A percentile compares a stretch with the other conserved stretches of the same genome.
These are phyloP conservation scores for Cercospora zeina DNA, from an alignment of 2,329 filamentous ascomycete species.

Conservation along the genomic window DNA sequence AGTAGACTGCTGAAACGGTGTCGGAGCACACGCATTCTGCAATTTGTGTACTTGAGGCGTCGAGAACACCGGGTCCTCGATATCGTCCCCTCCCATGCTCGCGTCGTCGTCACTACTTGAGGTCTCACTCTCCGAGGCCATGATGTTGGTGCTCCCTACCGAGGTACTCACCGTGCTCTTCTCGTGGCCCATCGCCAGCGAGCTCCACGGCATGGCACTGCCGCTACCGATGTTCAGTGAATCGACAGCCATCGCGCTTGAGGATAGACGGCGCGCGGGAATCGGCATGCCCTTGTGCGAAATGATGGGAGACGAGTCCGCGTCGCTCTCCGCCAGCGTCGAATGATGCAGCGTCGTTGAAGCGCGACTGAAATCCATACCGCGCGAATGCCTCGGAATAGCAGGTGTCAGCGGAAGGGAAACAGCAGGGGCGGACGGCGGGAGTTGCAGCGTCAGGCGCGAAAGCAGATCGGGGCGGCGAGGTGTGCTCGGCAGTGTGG, in stretches of 20 bases:
- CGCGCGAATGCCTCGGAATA: constrained; percentile 82
- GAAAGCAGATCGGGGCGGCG: constrained; percentile 63
- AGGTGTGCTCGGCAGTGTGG: constrained; percentile 38
- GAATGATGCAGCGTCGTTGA: constrained; percentile 95
- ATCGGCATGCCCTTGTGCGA: constrained; percentile 66
- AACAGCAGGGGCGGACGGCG: constrained; percentile 44
- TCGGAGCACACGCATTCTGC: constrained; percentile 50
- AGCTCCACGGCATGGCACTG: constrained; percentile 28
- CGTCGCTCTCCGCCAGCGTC: constrained; percentile 84
- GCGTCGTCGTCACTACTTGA: constrained; percentile 61
- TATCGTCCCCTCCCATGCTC: constrained; percentile 51
- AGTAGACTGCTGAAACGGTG: constrained; percentile 39
- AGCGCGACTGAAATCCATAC: constrained; percentile 88
- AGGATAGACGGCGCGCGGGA: constrained; percentile 49
- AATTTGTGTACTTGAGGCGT: constrained; percentile 75
- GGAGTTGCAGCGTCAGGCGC: constrained; percentile 70
- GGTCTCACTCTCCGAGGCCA: constrained; percentile 77
- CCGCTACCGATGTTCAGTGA: constrained; percentile 57
- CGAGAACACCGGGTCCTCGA: constrained; percentile 71
- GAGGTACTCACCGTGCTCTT: constrained; percentile 75
- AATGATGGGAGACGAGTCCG: constrained; percentile 86
- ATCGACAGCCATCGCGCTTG: constrained; percentile 53
- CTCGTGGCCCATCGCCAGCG: constrained; percentile 52
- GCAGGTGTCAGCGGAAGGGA: constrained; percentile 36
- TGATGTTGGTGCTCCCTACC: constrained; percentile 74